Evolutionary conservation across 2,329 filamentous ascomycete species (phyloP), one percentile per base, ranked within the genome.

Genomic region (Xylariomycetidae sp.): DNA sequence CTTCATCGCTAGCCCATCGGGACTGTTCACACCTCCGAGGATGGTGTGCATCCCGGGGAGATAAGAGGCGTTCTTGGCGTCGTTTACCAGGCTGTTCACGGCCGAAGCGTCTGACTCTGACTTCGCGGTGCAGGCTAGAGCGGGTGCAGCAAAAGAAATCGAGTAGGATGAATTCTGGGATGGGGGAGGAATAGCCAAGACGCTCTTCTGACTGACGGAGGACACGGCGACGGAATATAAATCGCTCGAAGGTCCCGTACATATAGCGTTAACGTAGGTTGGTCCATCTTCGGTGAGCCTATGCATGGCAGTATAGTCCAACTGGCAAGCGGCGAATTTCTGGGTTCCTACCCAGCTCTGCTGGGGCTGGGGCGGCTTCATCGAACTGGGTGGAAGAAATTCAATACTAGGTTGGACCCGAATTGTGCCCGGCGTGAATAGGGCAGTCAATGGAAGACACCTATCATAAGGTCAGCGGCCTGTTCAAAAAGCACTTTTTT

Each of bases 401-500:
- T 16, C 26, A 16, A 27, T 27, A 8, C 26, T 27, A 9, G 26
- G 26, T 27, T 27, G 14, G 13, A 27, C 26, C 15, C 17, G 15
- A 11, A 27, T 27, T 10, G 26, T 27, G 17, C 26, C 26, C 7
- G 26, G 26, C 13, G 26, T 27, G 26, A 27, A 27, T 10, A 27
- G 14, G 10, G 26, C 11, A 16, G 14, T 27, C 14, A 27, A 16
- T 16, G 26, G 26, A 14, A 27, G 15, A 15, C 26, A 27, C 26
- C 26, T 27, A n/a, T 6, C 5, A 16, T 27, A 9, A 27, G 13
- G 14, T 16, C 17, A 13, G 17, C 4, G 3, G 13, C 13, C 6
- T n/a, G 13, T 16, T 10, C 6, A 8, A 27, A 16, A 11, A 11
- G 9, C 26, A 16, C 13, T 16, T 10, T 16, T 27, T 15, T 11